Evolutionary conservation across 2,329 filamentous ascomycete species (phyloP).

Genomic region (Xylariaceae sp.): DNA sequence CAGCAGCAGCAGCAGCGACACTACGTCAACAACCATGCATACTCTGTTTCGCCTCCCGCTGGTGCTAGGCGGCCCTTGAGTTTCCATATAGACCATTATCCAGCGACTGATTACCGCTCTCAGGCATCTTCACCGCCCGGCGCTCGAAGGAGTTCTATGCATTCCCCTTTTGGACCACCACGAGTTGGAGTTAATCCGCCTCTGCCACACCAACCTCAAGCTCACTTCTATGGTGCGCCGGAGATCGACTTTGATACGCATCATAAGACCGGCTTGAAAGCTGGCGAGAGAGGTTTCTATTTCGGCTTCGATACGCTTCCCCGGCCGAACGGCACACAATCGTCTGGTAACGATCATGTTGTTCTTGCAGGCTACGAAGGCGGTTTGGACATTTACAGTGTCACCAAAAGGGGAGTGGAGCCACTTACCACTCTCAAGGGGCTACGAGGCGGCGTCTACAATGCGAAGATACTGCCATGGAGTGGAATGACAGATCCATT

Average conservation of each 20-base stretch:
- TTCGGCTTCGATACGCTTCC: slow-evolving; percentile 74
- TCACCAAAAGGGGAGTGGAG: slow-evolving; percentile 67
- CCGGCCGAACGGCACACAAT: slow-evolving; percentile 33
- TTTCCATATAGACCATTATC: slow-evolving; percentile 38
- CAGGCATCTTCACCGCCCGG: slow-evolving; percentile 36
- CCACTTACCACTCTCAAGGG: slow-evolving; percentile 66
- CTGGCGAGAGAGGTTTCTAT: slow-evolving; percentile 66
- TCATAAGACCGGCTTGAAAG: slow-evolving; percentile 49
- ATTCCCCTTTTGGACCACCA: slow-evolving; percentile 41
- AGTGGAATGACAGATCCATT: slow-evolving; percentile 48
- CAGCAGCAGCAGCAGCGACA: slow-evolving; percentile 31
- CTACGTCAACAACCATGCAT: slow-evolving; percentile 27
- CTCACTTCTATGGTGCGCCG: slow-evolving; percentile 64
- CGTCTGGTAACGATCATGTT: slow-evolving; percentile 52
- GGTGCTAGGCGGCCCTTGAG: slow-evolving; percentile 35
- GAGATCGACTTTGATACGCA: slow-evolving; percentile 60
- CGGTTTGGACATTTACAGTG: slow-evolving; percentile 66
- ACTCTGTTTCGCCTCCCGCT: slow-evolving; percentile 30
- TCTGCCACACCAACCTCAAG: slow-evolving; percentile 58
- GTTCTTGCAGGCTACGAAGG: slow-evolving; percentile 76
- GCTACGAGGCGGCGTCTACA: slow-evolving; percentile 70
- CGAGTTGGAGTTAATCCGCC: slow-evolving; percentile 43
- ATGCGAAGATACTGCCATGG: slow-evolving; percentile 78
- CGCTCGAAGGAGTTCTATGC: slow-evolving; percentile 43
- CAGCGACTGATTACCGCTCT: slow-evolving; percentile 35